Evolutionary conservation across 768 basidiomycete species (phyloP).

Genomic region (Pleurotus platypus): DNA sequence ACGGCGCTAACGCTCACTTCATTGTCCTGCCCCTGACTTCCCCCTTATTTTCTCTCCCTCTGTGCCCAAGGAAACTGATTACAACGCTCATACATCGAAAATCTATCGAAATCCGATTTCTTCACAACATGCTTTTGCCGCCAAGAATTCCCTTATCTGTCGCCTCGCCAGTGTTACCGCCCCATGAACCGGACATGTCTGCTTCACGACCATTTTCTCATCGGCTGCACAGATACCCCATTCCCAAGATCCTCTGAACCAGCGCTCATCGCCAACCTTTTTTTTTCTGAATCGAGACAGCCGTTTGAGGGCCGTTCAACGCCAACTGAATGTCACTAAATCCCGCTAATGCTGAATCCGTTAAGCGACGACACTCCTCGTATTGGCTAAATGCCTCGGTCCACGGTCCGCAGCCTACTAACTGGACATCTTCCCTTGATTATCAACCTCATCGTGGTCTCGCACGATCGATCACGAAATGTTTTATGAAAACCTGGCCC

Average conservation of each 20-base stretch:
- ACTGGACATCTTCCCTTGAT: conserved; percentile 1
- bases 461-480: conserved; percentile 7
- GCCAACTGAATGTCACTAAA: not conserved
- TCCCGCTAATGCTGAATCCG: not conserved
- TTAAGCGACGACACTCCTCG: not conserved
- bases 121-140: not conserved
- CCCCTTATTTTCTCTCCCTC: not conserved
- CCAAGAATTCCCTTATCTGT: conserved; percentile 1
- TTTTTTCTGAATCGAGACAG: not conserved
- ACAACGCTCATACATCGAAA: not conserved
- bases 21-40: not conserved
- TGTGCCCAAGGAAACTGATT: conserved; percentile 14
- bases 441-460: conserved; percentile 1
- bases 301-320: not conserved
- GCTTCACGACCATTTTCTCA: not conserved
- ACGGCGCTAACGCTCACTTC: not conserved
- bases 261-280: not conserved
- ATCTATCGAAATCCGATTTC: not conserved
- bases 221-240: not conserved
- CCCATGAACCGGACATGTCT: not conserved
- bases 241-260: not conserved
- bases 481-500: not conserved
- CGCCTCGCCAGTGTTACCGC: not conserved
- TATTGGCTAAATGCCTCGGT: not conserved
- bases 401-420: not conserved